Evolutionary conservation across 352 stramenopile genomes (phyloP).

Genomic region (Phytophthora capsici): DNA sequence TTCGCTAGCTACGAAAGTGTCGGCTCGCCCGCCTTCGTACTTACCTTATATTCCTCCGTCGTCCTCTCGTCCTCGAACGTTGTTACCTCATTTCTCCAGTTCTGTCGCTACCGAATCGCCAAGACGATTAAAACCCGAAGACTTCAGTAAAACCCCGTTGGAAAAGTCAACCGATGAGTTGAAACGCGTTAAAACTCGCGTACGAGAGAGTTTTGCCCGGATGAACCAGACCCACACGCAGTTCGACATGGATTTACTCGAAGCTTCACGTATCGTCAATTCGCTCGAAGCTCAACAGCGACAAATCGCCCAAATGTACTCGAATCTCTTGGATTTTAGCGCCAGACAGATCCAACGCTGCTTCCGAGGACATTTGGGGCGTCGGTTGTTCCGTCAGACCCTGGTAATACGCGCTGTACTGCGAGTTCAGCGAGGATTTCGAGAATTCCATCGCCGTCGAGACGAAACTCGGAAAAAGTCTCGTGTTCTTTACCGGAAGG

Average conservation of each 20-base stretch:
- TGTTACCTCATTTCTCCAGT: constrained; percentile 40
- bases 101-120: constrained; percentile 13
- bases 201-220: constrained; percentile 33
- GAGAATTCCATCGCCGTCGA: constrained; percentile 39
- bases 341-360: constrained; percentile 83
- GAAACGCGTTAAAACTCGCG: constrained; percentile 22
- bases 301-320: constrained; percentile 23
- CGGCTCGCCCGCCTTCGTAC: constrained; percentile 20
- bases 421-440: constrained; percentile 55
- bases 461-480: constrained; percentile 43
- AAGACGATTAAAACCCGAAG: constrained; percentile 19
- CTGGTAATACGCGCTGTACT: constrained; percentile 49
- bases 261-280: constrained; percentile 32
- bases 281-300: constrained; percentile 38
- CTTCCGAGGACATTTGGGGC: constrained; percentile 84
- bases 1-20: constrained; percentile 5
- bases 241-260: constrained; percentile 39
- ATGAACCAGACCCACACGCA: constrained; percentile 43
- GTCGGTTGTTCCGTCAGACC: constrained; percentile 48
- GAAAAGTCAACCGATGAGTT: constrained; percentile 39
- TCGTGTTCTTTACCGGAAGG: constrained; percentile 49
- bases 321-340: constrained; percentile 43
- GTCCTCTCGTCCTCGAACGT: constrained; percentile 8
- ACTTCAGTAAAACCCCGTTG: constrained; percentile 34
- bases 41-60: constrained; percentile 20